Percentiles rank a stretch among this genome's conserved stretches.
phyloP scores from a whole-genome alignment of 306 rosid species.

The Cajanus cajan region DNA sequence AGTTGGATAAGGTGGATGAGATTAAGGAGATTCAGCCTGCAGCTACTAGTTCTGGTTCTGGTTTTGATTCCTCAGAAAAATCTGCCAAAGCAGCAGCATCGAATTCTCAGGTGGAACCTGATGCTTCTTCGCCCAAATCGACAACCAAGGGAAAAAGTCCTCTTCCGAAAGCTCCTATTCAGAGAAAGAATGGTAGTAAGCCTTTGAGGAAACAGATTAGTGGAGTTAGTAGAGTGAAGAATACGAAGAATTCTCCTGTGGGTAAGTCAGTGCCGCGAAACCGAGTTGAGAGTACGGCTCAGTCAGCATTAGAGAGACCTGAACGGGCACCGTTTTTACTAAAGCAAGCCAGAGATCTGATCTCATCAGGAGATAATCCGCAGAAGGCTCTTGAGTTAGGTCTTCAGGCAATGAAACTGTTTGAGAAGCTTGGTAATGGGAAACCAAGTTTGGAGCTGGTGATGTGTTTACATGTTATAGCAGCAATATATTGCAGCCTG shows the following conservation, averaged over 20 bases:
- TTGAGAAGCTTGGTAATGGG: constrained; percentile 58
- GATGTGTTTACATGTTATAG: constrained; percentile 82
- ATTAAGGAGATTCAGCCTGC: constrained; percentile 37
- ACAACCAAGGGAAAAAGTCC: constrained; percentile 55
- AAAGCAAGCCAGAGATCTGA: constrained; percentile 83
- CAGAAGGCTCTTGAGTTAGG: constrained; percentile 86
- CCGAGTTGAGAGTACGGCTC: constrained; percentile 45
- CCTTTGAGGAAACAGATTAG: constrained; percentile 48
- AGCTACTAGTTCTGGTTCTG: constrained; percentile 47
- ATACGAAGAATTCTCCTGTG: constrained; percentile 44
- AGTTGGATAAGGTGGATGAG: constrained; percentile 43
- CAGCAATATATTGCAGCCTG: constrained; percentile 84
- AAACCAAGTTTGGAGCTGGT: constrained; percentile 79
- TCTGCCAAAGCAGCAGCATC: constrained; percentile 41
- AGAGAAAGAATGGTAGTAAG: constrained; percentile 44
- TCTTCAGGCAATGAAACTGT: constrained; percentile 70
- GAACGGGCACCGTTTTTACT: constrained; percentile 71
- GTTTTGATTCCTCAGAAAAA: constrained; percentile 50
- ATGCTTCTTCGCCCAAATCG: constrained; percentile 43
- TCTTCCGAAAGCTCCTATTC: constrained; percentile 51
- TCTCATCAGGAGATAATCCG: constrained; percentile 78
- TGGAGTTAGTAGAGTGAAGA: constrained; percentile 50
- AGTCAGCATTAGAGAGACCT: constrained; percentile 51
- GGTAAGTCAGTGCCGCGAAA: constrained; percentile 41
- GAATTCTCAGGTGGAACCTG: constrained; percentile 32